Conservation (phyloP, 768 basidiomycete genomes). For the Tubosaeta sp. region DNA sequence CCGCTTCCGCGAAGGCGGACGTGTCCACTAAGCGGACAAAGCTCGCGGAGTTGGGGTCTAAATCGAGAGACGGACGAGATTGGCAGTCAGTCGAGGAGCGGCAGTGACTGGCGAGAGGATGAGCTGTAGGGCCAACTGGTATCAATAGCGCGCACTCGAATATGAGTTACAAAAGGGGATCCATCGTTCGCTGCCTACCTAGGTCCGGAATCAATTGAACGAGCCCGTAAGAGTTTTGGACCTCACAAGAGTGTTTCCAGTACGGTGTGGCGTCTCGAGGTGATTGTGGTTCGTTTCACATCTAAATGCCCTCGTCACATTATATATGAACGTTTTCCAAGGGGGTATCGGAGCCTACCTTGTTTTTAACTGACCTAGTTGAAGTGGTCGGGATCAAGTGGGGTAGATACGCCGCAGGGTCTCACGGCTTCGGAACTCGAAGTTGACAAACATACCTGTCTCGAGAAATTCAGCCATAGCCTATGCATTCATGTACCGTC, state of each 20-base stretch:
- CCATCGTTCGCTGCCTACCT: not conserved
- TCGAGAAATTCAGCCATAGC: not conserved
- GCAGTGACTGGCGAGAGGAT: not conserved
- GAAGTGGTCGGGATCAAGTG: not conserved
- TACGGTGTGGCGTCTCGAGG: no score
- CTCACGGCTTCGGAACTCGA: not conserved
- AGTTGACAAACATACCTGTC: not conserved
- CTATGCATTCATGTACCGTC: not conserved
- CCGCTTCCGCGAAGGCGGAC: constrained; percentile 31
- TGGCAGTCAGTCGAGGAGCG: not conserved
- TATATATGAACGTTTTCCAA: not conserved
- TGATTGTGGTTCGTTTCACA: not conserved
- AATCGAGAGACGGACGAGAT: constrained; percentile 26
- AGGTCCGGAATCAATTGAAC: not conserved
- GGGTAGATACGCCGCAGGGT: not conserved
- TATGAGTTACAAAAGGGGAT: not conserved
- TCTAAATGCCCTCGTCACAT: not conserved
- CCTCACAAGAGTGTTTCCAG: not conserved
- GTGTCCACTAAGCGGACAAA: constrained; percentile 17
- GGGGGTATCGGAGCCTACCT: not conserved
- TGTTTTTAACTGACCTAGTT: constrained; percentile 2
- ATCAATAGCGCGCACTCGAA: not conserved
- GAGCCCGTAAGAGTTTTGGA: not conserved
- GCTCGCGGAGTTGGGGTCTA: constrained; percentile 34
- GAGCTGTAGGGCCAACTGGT: not conserved